Evolutionary conservation across 129 eudicot species (phyloP).

Genomic region (Daucus carota): DNA sequence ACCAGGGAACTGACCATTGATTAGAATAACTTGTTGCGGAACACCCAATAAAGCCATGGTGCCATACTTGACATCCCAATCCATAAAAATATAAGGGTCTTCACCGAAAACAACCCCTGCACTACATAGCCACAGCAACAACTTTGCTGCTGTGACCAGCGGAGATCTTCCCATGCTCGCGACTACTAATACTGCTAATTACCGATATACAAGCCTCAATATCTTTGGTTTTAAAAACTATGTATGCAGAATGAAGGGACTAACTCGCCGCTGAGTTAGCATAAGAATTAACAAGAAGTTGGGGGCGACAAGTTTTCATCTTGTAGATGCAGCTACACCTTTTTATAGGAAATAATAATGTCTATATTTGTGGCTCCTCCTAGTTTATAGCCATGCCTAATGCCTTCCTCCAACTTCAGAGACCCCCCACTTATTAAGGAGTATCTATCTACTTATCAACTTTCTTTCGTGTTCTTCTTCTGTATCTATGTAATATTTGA

Average conservation of each 20-base stretch:
- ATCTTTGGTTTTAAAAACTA: too few relatives aligned
- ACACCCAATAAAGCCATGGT: constrained; percentile 68
- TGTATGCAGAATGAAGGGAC: not conserved
- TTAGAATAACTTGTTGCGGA: constrained; percentile 69
- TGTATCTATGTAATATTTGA: not conserved
- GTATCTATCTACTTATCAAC: not conserved
- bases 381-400: not conserved
- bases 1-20: constrained; percentile 73
- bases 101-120: constrained; percentile 34
- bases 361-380: constrained; percentile 7
- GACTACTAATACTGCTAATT: not conserved
- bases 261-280: not conserved
- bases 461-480: not conserved
- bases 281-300: not conserved
- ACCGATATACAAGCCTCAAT: not conserved
- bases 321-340: not conserved
- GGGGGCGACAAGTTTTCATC: constrained; percentile 2
- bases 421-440: not conserved
- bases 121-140: constrained; percentile 30
- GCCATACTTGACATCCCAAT: constrained; percentile 73
- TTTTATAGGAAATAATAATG: not conserved
- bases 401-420: not conserved
- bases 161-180: constrained; percentile 2
- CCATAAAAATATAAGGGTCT: constrained; percentile 59
- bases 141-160: constrained; percentile 12